Conservation (phyloP, 805 yeast genomes). For the Lachancea lanzarotensis region DNA sequence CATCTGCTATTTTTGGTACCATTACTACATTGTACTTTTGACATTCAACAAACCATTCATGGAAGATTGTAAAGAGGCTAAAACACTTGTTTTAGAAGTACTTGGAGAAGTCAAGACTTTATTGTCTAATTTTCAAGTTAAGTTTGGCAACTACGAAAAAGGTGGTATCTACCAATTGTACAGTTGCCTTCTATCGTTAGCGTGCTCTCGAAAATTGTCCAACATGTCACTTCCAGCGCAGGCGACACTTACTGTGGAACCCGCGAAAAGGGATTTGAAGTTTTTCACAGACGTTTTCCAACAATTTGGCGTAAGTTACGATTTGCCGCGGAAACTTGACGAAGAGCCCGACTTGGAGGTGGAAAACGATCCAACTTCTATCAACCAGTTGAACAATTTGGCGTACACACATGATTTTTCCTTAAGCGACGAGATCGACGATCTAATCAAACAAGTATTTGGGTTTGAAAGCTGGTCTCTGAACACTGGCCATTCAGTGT, state of each 20-base stretch:
- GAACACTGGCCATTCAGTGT: constrained; percentile 10
- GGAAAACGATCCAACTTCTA: constrained; percentile 21
- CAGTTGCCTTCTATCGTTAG: constrained; percentile 29
- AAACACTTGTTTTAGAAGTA: constrained; percentile 24
- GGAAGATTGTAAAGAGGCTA: constrained; percentile 33
- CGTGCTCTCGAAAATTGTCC: constrained; percentile 22
- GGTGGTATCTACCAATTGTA: constrained; percentile 30
- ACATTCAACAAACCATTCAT: constrained; percentile 57
- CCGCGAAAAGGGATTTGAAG: constrained; percentile 12
- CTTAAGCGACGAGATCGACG: constrained; percentile 33
- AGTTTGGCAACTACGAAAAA: constrained; percentile 20
- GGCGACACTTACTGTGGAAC: constrained; percentile 3
- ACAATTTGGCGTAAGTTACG: constrained; percentile 9
- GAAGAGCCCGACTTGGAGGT: constrained; percentile 21
- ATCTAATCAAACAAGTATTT: constrained; percentile 30
- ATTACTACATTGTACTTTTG: constrained; percentile 51
- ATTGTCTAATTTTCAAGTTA: constrained; percentile 23
- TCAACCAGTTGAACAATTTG: constrained; percentile 25
- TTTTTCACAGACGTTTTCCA: constrained; percentile 25
- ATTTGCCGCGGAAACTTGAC: constrained; percentile 23
- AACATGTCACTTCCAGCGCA: constrained; percentile 11
- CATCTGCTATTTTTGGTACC: constrained; percentile 45
- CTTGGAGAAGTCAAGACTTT: constrained; percentile 26
- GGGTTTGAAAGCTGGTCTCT: constrained; percentile 20
- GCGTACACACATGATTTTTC: constrained; percentile 31